Conservation (phyloP, 352 stramenopile species). For the Globisporangium okanoganense region DNA sequence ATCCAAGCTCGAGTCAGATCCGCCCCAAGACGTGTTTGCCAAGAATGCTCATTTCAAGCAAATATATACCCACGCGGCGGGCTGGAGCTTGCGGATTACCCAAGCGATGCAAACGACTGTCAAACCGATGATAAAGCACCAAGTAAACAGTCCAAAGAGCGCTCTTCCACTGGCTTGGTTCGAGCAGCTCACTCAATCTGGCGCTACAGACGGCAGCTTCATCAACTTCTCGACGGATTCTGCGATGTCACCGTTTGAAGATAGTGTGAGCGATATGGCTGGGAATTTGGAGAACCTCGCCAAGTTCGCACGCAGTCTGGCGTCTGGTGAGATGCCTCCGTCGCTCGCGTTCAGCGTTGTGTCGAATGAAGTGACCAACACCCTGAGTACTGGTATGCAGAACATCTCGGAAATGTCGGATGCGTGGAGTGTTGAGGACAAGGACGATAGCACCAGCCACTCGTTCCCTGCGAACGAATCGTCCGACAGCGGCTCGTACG, state of each 20-base stretch:
- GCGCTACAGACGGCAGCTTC: conserved; percentile 28
- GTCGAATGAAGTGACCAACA: conserved; percentile 78
- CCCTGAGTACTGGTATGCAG: conserved; percentile 26
- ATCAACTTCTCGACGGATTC: conserved; percentile 19
- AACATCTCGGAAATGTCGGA: conserved; percentile 46
- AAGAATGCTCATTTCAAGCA: conserved; percentile 81
- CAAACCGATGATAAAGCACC: conserved; percentile 56
- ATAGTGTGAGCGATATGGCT: conserved; percentile 36
- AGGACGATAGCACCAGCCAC: conserved; percentile 56
- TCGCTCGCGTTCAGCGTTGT: conserved; percentile 41
- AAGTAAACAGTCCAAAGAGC: conserved; percentile 69
- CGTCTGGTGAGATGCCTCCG: conserved; percentile 26
- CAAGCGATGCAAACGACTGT: conserved; percentile 79
- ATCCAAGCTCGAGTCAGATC: conserved; percentile 63
- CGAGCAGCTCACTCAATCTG: conserved; percentile 59
- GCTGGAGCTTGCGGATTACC: conserved; percentile 75
- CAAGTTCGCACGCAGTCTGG: conserved; percentile 61
- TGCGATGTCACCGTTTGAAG: conserved; percentile 37
- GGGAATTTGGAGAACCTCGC: conserved; percentile 73
- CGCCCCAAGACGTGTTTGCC: conserved; percentile 70
- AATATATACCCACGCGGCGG: conserved; percentile 74
- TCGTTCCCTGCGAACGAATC: conserved; percentile 63
- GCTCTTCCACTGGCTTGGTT: conserved; percentile 76
- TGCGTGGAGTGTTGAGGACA: conserved; percentile 58
- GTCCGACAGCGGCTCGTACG: conserved; percentile 33